These are phyloP conservation scores for Phytomonas sp. DNA, from an alignment of 208 protist species.

Conservation along the genomic window DNA sequence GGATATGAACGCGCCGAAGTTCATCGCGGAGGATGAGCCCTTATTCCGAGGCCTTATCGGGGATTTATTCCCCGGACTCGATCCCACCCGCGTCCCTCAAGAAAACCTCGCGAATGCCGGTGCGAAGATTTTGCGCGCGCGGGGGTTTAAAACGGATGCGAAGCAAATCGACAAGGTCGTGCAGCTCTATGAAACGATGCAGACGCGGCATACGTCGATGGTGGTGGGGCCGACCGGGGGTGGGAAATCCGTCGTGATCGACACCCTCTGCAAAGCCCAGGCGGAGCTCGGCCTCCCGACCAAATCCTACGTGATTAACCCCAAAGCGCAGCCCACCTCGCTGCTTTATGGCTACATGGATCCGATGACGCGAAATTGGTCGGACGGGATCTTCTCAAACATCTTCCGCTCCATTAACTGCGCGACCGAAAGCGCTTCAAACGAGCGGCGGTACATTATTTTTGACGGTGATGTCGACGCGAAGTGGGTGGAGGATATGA, in stretches of 20 bases:
- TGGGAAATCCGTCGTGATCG: slow-evolving; percentile 97
- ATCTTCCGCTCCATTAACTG: slow-evolving; percentile 93
- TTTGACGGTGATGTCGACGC: slow-evolving; percentile 99
- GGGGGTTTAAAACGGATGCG: slow-evolving; percentile 69
- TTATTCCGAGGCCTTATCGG: slow-evolving; percentile 97
- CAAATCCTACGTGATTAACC: slow-evolving; percentile 95
- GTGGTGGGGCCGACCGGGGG: slow-evolving; percentile 96
- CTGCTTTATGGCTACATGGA: slow-evolving; percentile 99
- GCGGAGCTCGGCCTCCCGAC: slow-evolving; percentile 86
- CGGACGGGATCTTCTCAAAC: slow-evolving; percentile 98
- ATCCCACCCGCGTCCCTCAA: slow-evolving; percentile 92
- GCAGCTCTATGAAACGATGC: slow-evolving; percentile 99
- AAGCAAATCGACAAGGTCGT: slow-evolving; percentile 98
- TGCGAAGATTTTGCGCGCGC: slow-evolving; percentile 77
- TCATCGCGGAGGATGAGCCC: slow-evolving; percentile 98
- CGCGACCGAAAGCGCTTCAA: slow-evolving; percentile 20
- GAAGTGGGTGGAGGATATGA: slow-evolving; percentile 99
- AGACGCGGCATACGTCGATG: slow-evolving; percentile 98
- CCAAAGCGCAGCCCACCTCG: slow-evolving; percentile 95
- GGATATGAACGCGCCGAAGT: slow-evolving; percentile 99
- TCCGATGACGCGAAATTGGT: slow-evolving; percentile 97
- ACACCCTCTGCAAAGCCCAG: slow-evolving; percentile 92
- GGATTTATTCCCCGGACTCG: slow-evolving; percentile 96
- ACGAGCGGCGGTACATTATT: slow-evolving; percentile 94
- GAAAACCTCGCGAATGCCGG: slow-evolving; percentile 91